Evolutionary conservation across 23 red algal species (phyloP).

Genomic region (Gracilaria gracilis): DNA sequence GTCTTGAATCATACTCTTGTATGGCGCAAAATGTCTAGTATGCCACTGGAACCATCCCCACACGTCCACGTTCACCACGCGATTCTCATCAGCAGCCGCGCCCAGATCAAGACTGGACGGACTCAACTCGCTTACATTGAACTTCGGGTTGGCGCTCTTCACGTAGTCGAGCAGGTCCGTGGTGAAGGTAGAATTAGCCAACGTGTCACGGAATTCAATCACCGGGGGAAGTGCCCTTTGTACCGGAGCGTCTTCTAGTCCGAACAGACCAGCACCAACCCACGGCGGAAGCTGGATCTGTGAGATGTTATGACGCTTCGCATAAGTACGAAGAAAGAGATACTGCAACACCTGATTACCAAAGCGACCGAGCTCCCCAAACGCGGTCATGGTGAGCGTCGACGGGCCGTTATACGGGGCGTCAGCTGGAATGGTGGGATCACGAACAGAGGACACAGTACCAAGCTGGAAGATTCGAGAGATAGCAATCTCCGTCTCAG

Average conservation of each 20-base stretch:
- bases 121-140: slow-evolving; percentile 68
- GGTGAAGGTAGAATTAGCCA: slow-evolving; percentile 99
- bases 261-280: slow-evolving; percentile 89
- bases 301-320: slow-evolving; percentile 40
- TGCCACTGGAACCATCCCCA: slow-evolving; percentile 99
- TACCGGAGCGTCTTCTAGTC: slow-evolving; percentile 67
- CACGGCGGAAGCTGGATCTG: slow-evolving; percentile 91
- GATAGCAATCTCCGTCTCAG: slow-evolving; percentile 92
- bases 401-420: slow-evolving; percentile 88
- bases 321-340: slow-evolving; percentile 84
- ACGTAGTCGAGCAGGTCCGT: slow-evolving; percentile 95
- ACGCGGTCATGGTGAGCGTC: slow-evolving; percentile 91
- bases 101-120: slow-evolving; percentile 19
- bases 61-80: slow-evolving; percentile 78
- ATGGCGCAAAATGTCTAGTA: slow-evolving; percentile 81
- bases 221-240: slow-evolving; percentile 83
- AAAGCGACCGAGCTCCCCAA: slow-evolving; percentile 97
- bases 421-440: slow-evolving; percentile 77
- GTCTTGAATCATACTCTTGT: slow-evolving; percentile 72
- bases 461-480: slow-evolving; percentile 94
- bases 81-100: background rate
- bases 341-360: slow-evolving; percentile 99
- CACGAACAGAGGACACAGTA: slow-evolving; percentile 39
- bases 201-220: slow-evolving; percentile 74
- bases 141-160: slow-evolving; percentile 69